These are phyloP conservation scores for Fraxinus sp. DNA, from an alignment of 305 asterid genomes.

Conservation along the genomic window DNA sequence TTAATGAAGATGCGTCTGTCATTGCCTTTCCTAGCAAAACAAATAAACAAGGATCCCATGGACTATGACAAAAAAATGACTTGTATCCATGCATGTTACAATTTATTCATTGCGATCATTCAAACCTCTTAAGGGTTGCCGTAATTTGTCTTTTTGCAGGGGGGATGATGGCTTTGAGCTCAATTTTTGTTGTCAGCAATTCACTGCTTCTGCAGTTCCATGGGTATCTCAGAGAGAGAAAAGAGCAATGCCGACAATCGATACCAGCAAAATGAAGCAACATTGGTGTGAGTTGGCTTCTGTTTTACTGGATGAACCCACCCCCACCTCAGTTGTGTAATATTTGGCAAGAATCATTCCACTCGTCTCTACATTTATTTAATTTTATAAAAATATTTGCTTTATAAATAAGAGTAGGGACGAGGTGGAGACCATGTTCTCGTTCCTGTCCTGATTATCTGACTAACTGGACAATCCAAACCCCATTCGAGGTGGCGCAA, in stretches of 20 bases:
- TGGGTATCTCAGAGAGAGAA: constrained; percentile 41
- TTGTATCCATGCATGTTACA: not conserved
- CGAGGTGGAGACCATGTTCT: too few species aligned
- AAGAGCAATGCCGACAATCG: constrained; percentile 23
- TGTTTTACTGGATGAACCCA: not conserved
- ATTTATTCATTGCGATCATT: not conserved
- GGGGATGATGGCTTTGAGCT: constrained; percentile 95
- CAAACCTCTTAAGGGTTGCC: not conserved
- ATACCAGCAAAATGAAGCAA: constrained; percentile 19
- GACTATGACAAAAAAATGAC: not conserved
- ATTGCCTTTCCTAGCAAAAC: not conserved
- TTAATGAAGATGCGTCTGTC: not conserved
- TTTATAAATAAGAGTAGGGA: too few species aligned
- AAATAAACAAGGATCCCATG: not conserved
- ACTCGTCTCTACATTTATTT: too few species aligned
- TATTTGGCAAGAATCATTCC: not conserved
- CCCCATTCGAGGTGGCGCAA: too few species aligned
- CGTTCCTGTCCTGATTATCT: too few species aligned
- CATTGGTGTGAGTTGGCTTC: constrained; percentile 25
- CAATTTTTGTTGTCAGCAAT: constrained; percentile 81
- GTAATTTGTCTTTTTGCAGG: constrained; percentile 44
- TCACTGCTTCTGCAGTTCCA: constrained; percentile 84
- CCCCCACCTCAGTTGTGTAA: not conserved
- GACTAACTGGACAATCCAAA: too few species aligned
- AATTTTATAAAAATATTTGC: too few species aligned